Percentiles rank a stretch among this genome's conserved stretches.
These are phyloP conservation scores for Chrysanthemum seticuspe DNA, from an alignment of 129 eudicot genomes.

Conservation along the genomic window DNA sequence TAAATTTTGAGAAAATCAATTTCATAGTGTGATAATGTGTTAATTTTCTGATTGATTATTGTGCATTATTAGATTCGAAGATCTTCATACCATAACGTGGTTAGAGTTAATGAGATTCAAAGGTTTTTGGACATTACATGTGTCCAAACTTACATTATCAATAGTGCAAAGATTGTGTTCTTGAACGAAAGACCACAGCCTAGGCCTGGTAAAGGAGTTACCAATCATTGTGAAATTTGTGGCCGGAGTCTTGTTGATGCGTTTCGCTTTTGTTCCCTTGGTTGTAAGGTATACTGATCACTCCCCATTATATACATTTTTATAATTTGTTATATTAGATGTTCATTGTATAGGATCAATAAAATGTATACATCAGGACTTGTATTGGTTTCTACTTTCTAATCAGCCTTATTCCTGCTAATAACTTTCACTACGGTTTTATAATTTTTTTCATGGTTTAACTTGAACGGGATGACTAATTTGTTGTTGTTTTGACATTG, in stretches of 20 bases:
- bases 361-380: too few species aligned
- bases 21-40: background rate
- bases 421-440: too few species aligned
- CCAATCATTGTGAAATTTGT: slow-evolving; percentile 48
- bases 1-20: background rate
- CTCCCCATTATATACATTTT: slow-evolving; percentile 15
- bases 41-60: background rate
- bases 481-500: background rate
- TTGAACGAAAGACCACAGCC: slow-evolving; percentile 61
- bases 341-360: background rate
- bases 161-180: slow-evolving; percentile 58
- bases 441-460: too few species aligned
- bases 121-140: slow-evolving; percentile 49
- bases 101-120: slow-evolving; percentile 59
- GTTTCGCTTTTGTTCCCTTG: slow-evolving; percentile 56
- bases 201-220: slow-evolving; percentile 51
- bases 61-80: slow-evolving; percentile 41
- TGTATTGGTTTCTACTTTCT: too few species aligned
- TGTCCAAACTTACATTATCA: slow-evolving; percentile 63
- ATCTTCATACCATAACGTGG: slow-evolving; percentile 64
- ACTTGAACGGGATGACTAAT: background rate
- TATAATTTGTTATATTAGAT: background rate
- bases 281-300: slow-evolving; percentile 46
- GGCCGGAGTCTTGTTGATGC: slow-evolving; percentile 41
- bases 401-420: too few species aligned